Conservation (phyloP, 169 alveolate species). For the Plasmodium cynomolgi region DNA sequence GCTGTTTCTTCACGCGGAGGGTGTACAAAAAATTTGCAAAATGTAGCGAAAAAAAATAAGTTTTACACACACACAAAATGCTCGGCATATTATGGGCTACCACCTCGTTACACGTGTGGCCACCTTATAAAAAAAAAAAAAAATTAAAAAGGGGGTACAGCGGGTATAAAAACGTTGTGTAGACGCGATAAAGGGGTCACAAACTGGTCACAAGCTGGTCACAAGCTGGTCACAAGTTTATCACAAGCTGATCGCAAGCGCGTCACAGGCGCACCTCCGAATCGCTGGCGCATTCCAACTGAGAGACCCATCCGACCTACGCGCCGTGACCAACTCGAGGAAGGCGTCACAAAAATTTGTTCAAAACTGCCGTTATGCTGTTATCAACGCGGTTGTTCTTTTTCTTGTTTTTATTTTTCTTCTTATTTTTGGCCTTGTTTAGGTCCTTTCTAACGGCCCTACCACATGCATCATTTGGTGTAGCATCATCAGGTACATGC, state of each 20-base stretch:
- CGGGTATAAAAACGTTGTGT: not conserved
- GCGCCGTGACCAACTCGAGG: not conserved
- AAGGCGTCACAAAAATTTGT: constrained; percentile 10
- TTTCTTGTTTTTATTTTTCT: constrained; percentile 57
- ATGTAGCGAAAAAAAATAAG: too few species aligned
- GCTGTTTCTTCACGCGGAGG: not conserved
- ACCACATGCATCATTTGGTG: not conserved
- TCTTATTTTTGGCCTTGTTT: constrained; percentile 7
- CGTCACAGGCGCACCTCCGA: not conserved
- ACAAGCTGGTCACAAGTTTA: not conserved
- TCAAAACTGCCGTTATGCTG: constrained; percentile 66
- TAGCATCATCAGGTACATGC: not conserved
- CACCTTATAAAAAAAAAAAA: not conserved
- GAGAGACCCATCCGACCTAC: not conserved
- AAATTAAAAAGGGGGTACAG: not conserved
- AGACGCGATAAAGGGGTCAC: not conserved
- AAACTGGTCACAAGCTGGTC: not conserved
- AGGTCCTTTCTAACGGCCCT: constrained; percentile 2
- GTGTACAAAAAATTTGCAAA: not conserved
- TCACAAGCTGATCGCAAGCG: not conserved
- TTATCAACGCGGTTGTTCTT: constrained; percentile 40
- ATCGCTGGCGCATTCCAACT: not conserved
- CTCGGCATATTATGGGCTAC: not conserved
- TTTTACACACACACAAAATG: not conserved
- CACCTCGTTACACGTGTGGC: not conserved